Conservation (phyloP, 345 rosid species). For the Populus alba region DNA sequence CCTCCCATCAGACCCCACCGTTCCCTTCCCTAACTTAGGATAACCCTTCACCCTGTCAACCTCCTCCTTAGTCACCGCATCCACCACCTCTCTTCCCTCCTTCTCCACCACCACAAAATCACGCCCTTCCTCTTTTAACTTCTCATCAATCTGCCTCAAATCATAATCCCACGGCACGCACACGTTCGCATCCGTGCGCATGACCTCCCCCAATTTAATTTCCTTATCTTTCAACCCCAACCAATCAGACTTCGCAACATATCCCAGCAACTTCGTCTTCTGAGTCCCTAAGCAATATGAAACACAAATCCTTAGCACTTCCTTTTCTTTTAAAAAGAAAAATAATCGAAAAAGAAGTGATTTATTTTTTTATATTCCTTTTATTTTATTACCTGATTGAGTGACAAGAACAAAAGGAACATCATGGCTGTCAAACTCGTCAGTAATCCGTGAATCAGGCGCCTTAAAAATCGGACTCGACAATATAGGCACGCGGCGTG, state of each 20-base stretch:
- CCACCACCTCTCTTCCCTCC: conserved; percentile 55
- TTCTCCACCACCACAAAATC: conserved; percentile 60
- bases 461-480: conserved; percentile 46
- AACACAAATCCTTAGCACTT: background rate
- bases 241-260: conserved; percentile 60
- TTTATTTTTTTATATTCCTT: background rate
- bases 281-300: conserved; percentile 31
- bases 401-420: conserved; percentile 37
- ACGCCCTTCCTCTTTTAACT: conserved; percentile 37
- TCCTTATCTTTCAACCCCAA: conserved; percentile 44
- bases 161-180: conserved; percentile 55
- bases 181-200: conserved; percentile 44
- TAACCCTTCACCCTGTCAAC: conserved; percentile 67
- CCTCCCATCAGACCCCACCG: conserved; percentile 65
- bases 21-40: conserved; percentile 65
- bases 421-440: conserved; percentile 35
- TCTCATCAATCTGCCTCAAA: conserved; percentile 43
- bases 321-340: background rate
- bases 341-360: background rate
- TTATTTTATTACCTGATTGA: conserved; percentile 31
- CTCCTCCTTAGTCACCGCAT: conserved; percentile 63
- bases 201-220: conserved; percentile 52
- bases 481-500: conserved; percentile 60
- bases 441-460: conserved; percentile 32
- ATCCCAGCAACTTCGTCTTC: conserved; percentile 54